phyloP scores from a whole-genome alignment of 164 flowering plant genomes.

The Umbellularia californica region DNA sequence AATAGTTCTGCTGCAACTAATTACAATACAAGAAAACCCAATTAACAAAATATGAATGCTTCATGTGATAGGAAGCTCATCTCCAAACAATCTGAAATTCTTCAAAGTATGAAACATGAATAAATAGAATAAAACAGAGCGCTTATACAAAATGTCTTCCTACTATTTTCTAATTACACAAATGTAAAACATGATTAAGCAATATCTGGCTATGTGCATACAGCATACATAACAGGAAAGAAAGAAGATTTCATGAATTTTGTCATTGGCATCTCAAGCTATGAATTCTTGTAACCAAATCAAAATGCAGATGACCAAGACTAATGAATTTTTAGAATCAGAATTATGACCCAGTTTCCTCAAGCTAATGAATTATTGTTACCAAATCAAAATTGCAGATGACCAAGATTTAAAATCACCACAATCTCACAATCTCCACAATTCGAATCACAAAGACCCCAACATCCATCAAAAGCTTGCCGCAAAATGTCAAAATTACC shows the following conservation, averaged over 20 bases:
- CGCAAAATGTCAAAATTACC: background rate
- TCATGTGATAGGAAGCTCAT: background rate
- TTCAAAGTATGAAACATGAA: no score
- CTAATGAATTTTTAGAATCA: no score
- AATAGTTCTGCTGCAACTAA: background rate
- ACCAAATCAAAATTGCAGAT: no score
- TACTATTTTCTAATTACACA: background rate
- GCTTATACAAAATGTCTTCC: background rate
- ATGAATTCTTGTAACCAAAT: no score
- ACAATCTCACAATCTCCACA: no score
- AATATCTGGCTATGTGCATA: background rate
- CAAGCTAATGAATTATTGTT: no score
- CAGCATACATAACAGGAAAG: no score
- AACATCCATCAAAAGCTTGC: background rate
- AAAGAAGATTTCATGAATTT: no score
- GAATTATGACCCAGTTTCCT: no score
- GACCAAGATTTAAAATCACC: no score
- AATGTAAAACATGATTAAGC: background rate
- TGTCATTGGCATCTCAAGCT: no score
- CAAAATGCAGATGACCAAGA: no score
- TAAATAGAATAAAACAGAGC: background rate
- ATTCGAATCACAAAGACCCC: background rate
- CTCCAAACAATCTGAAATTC: background rate
- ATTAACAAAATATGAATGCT: background rate
- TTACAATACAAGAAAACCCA: background rate